Conservation (phyloP, 106 monocot genomes). For the Chionographis japonica region DNA sequence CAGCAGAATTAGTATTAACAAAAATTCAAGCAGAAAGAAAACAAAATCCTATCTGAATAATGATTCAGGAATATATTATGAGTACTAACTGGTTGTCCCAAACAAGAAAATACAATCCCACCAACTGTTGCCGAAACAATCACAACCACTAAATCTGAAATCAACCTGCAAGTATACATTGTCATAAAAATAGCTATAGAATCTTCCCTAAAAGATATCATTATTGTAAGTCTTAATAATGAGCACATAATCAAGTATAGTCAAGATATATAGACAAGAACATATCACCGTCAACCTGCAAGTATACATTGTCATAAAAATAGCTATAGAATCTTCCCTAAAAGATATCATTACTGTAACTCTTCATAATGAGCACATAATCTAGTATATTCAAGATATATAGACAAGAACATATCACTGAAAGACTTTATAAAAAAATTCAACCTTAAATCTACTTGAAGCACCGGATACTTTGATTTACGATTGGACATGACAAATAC, state of each 20-base stretch:
- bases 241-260: too few species aligned
- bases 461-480: slow-evolving; percentile 93
- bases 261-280: too few species aligned
- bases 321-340: neutral
- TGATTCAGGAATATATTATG: neutral
- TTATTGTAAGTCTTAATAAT: too few species aligned
- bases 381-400: too few species aligned
- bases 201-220: too few species aligned
- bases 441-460: slow-evolving; percentile 96
- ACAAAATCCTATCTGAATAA: neutral
- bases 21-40: neutral
- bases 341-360: too few species aligned
- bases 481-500: slow-evolving; percentile 97
- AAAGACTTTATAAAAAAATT: too few species aligned
- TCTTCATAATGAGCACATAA: too few species aligned
- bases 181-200: neutral
- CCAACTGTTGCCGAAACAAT: slow-evolving; percentile 98
- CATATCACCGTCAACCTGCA: slow-evolving; percentile 50
- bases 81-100: slow-evolving; percentile 89
- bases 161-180: slow-evolving; percentile 56
- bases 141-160: slow-evolving; percentile 94
- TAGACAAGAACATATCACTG: too few species aligned
- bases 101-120: slow-evolving; percentile 76
- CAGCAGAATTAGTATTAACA: neutral
- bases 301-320: neutral